Evolutionary conservation across 805 yeast species (phyloP), one percentile per base, ranked within the genome.

Genomic region (Barnettozyma botsteinii): DNA sequence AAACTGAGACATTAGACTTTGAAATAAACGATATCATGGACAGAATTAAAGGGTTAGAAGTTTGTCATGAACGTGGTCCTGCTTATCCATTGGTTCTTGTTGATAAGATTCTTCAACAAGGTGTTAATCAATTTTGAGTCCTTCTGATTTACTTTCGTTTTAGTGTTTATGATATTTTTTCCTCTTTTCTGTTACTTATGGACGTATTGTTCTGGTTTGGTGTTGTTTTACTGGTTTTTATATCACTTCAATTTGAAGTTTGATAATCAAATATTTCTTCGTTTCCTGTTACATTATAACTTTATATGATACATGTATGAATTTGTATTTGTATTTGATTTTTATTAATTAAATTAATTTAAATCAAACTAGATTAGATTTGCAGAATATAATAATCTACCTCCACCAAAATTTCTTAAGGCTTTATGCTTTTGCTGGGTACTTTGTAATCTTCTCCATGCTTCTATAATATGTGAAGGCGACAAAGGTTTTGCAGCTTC

Each of bases 381-480:
- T 3, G 69, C 51, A 27, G 57, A 52, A 4, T 65, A 53, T 17
- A 53, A 50, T 15, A 65, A 31, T 49, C 65, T 59, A 6, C 68
- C 65, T 11, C 71, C 95, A 24, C 79, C 74, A 58, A 81, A 86
- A 38, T 82, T 79, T 43, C 87, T 69, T 31, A 79, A 57, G 2
- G 93, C 82, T 43, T 72, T 76, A 46, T 77, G 81, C 33, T 69
- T 73, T 52, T 74, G 75, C 32, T 72, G 70, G 2, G 63, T 64
- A 2, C 68, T 62, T 59, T 88, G 96, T 31, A 86, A 60, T 38
- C 81, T 64, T 53, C 96, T 68, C 88, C 93, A 87, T 0, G 97
- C 96, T 55, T 87, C 96, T 43, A 81, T 80, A 10, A 89, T 79
- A 59, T 89, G 96, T 43, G 77, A 75, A 0, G 91, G 85, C 56